Evolutionary conservation across 129 eudicot species (phyloP).

Genomic region (Escallonia rubra): DNA sequence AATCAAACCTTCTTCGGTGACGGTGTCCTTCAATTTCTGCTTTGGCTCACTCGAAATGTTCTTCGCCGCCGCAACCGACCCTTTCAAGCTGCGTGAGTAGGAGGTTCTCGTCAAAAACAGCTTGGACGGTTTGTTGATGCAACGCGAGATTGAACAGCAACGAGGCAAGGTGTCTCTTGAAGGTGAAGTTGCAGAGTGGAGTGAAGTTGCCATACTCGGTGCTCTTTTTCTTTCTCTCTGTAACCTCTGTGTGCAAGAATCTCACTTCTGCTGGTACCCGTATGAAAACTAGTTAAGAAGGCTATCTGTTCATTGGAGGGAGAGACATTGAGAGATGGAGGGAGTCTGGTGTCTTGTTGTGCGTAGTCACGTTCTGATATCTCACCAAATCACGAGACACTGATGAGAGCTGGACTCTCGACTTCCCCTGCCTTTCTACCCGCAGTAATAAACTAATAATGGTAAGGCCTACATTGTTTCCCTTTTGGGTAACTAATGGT

Average conservation of each 20-base stretch:
- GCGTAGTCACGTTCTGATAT: constrained; percentile 2
- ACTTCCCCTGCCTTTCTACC: too few species aligned
- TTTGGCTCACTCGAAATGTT: constrained; percentile 38
- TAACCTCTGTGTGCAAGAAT: not conserved
- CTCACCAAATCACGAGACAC: constrained; percentile 39
- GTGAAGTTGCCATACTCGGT: constrained; percentile 30
- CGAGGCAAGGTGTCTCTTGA: constrained; percentile 22
- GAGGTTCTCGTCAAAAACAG: constrained; percentile 14
- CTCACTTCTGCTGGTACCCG: not conserved
- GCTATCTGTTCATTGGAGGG: too few species aligned
- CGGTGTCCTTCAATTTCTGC: constrained; percentile 35
- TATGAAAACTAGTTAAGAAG: not conserved
- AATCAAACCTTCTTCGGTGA: constrained; percentile 42
- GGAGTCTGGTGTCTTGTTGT: not conserved
- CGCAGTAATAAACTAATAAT: too few species aligned
- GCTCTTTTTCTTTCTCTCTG: not conserved
- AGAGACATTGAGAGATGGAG: constrained; percentile 3
- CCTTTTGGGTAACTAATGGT: too few species aligned
- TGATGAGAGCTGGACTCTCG: not conserved
- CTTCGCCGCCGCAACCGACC: constrained; percentile 26
- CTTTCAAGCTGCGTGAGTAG: constrained; percentile 3
- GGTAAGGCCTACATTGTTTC: too few species aligned
- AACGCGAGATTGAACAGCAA: constrained; percentile 28
- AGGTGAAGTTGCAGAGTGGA: constrained; percentile 26
- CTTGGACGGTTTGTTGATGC: constrained; percentile 18